Evolutionary conservation across 2,329 filamentous ascomycete genomes (phyloP), one percentile per base, ranked within the genome.

Genomic region (Eutypella sp.): DNA sequence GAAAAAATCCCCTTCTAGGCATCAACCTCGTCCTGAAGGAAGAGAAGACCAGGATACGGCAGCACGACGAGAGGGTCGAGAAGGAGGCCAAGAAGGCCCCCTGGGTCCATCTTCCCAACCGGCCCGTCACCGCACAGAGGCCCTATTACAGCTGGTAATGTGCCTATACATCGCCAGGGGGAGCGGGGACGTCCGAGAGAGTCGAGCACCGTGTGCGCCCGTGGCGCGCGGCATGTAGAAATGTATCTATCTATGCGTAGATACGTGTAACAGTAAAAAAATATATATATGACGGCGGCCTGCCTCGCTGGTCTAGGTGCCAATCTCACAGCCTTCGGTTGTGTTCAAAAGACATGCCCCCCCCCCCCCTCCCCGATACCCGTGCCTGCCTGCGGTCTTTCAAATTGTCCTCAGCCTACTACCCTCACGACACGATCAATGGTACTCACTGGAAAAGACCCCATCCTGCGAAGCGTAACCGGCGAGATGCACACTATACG

Each of bases 141-240:
- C 92, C 89, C 62, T 95, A 93, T 67, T 95, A 95, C 68, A 82
- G 87, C 50, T 99, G 92, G 92, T 97, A 84, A 57, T 59, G 25
- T 25, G 29, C 10, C n/a, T 29, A 29, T 13, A 29, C 25, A 29
- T 13, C 38, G 25, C 8, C 38, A 33, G 11, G 19, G 36, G n/a
- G 22, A 20, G 24, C 10, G 22, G 38, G 11, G 6, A 27, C 20
- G 15, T 27, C 8, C 9, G 11, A n/a, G 16, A 7, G 29, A 33
- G 13, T n/a, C 29, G 4, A 13, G 25, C 13, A 15, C 11, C 16
- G 16, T n/a, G 16, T 33, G 16, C 29, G 16, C 13, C 7, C 25
- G 25, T 7, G 25, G 16, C 20, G 11, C 16, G 23, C 13, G 16
- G 5, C 11, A 39, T 39, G 20, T 39, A 39, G 23, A 11, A 15